Conservation (phyloP, 176 grass and related monocot species). For the Rhynchospora pubera region DNA sequence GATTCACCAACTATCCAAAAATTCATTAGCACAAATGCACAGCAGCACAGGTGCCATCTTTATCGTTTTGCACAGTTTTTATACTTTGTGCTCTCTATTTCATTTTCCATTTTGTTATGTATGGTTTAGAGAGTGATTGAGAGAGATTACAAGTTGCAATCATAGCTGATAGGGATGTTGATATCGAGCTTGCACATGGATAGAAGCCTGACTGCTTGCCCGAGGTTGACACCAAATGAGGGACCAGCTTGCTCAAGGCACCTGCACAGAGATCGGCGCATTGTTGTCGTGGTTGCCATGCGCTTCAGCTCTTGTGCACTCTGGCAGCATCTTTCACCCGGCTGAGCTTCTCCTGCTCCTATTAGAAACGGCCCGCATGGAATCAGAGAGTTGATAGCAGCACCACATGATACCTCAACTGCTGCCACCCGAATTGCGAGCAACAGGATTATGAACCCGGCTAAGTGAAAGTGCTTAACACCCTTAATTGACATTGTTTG, state of each 20-base stretch:
- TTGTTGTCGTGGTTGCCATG: conserved; percentile 27
- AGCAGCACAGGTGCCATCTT: background rate
- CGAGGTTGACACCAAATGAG: conserved; percentile 45
- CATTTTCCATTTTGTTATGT: background rate
- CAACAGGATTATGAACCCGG: background rate
- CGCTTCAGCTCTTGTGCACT: conserved; percentile 27
- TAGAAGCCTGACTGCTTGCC: conserved; percentile 29
- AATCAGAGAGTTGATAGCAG: conserved; percentile 35
- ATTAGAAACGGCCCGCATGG: conserved; percentile 39
- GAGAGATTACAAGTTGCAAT: conserved; percentile 35
- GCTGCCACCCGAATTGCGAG: background rate
- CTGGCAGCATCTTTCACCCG: conserved; percentile 35
- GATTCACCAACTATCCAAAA: background rate
- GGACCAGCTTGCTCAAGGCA: conserved; percentile 46
- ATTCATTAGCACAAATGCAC: background rate
- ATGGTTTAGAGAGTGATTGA: background rate
- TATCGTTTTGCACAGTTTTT: background rate
- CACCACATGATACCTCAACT: conserved; percentile 23
- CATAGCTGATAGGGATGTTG: conserved; percentile 31
- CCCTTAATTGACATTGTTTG: background rate
- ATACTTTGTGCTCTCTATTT: background rate
- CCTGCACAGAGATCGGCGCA: conserved; percentile 39
- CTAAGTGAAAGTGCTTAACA: background rate
- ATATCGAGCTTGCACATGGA: conserved; percentile 40
- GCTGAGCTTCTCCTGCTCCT: conserved; percentile 20